These are phyloP conservation scores for Tolypocladium ophioglossoides DNA, from an alignment of 2,329 filamentous ascomycete genomes.

Conservation along the genomic window DNA sequence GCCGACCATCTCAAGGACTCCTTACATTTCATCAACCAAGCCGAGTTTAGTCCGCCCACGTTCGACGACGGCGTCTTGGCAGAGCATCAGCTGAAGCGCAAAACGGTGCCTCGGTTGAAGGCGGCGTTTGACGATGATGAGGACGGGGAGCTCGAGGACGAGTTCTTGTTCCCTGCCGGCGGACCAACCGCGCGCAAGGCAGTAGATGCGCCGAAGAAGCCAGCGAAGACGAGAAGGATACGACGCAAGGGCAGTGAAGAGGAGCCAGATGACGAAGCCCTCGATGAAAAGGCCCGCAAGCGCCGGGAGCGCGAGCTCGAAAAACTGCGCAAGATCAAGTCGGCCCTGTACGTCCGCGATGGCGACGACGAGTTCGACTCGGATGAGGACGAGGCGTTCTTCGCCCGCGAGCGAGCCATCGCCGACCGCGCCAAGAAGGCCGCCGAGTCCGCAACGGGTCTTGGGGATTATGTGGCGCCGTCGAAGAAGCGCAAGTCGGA, in stretches of 20 bases:
- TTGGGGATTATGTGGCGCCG: slow-evolving; percentile 1
- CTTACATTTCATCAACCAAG: slow-evolving; percentile 63
- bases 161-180: slow-evolving; percentile 58
- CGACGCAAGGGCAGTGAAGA: slow-evolving; percentile 39
- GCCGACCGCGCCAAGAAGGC: slow-evolving; percentile 40
- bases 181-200: slow-evolving; percentile 49
- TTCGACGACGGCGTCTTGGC: slow-evolving; percentile 69
- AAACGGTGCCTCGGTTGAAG: slow-evolving; percentile 42
- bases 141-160: slow-evolving; percentile 40
- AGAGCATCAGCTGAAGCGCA: slow-evolving; percentile 69
- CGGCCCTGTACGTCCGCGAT: slow-evolving; percentile 66
- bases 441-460: slow-evolving; percentile 13
- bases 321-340: slow-evolving; percentile 73
- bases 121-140: slow-evolving; percentile 62
- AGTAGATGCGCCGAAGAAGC: slow-evolving; percentile 46
- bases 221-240: slow-evolving; percentile 26
- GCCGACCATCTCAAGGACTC: slow-evolving; percentile 57
- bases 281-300: slow-evolving; percentile 51
- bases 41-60: slow-evolving; percentile 65
- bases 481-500: slow-evolving; percentile 18
- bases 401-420: slow-evolving; percentile 54
- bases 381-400: slow-evolving; percentile 62
- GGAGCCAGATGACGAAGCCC: slow-evolving; percentile 48
- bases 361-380: slow-evolving; percentile 86
- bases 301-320: slow-evolving; percentile 62